phyloP scores from a whole-genome alignment of 176 grass and related monocot species.

The Triticum timopheevii region DNA sequence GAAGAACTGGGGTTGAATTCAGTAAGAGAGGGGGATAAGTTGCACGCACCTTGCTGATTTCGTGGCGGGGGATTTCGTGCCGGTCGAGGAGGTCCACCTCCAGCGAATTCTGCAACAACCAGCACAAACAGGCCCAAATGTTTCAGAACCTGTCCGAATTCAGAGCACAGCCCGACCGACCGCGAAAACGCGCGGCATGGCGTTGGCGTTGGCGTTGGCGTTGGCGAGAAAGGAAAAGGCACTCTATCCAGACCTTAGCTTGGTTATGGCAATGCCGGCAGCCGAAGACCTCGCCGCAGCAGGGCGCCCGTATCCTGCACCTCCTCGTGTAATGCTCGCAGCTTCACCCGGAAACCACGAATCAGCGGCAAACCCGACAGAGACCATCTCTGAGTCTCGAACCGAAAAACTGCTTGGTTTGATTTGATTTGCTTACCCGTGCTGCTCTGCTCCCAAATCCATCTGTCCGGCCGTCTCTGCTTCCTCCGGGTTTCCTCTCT shows the following conservation, averaged over 20 bases:
- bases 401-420: not conserved
- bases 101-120: slow-evolving; percentile 57
- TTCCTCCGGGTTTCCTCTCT: not conserved
- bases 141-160: not conserved
- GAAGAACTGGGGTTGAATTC: not conserved
- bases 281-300: slow-evolving; percentile 75
- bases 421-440: slow-evolving; percentile 51
- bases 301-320: slow-evolving; percentile 74
- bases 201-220: not conserved
- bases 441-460: slow-evolving; percentile 26
- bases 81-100: slow-evolving; percentile 47
- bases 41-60: slow-evolving; percentile 52
- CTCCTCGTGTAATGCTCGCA: slow-evolving; percentile 70
- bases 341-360: slow-evolving; percentile 24
- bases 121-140: not conserved
- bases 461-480: not conserved
- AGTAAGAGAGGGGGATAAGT: not conserved
- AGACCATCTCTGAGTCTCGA: not conserved
- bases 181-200: not conserved
- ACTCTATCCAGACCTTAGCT: slow-evolving; percentile 40
- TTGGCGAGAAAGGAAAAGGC: no score
- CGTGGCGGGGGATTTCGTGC: slow-evolving; percentile 75
- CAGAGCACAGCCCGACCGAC: not conserved
- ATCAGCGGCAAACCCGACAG: not conserved
- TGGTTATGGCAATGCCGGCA: slow-evolving; percentile 96